Evolutionary conservation across 108 stramenopile genomes (phyloP), one percentile per base, ranked within the genome.

Genomic region (Pelagomonas calceolata): DNA sequence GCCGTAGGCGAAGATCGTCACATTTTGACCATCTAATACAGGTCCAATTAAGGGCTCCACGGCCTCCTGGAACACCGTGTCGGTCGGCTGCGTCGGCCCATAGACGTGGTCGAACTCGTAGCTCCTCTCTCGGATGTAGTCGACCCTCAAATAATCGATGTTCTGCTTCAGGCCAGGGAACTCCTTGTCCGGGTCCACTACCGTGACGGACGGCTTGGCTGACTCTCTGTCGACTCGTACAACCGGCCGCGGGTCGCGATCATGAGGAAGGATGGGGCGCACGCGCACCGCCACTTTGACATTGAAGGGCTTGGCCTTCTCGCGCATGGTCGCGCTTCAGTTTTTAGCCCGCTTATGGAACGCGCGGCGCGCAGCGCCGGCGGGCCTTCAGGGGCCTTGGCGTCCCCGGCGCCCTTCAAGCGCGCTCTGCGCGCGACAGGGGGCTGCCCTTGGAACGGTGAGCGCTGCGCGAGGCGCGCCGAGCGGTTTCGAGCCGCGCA

Each of bases 41-140:
- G 34, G 65, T 5, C 75, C 71, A 31, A 84, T 63, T 4, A 84
- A 43, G 37, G 76, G 78, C 32, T 34, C 15, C 5, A 80, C 76
- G 30, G 83, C 81, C 51, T 77, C 31, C 21, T 75, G 43, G 76
- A 79, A 84, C 9, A 84, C 80, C 7, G 31, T 9, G 4, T n/a
- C 30, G 33, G 74, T 75, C 18, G 29, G 21, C 26, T 65, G 31
- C 4, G n/a, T 75, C 3, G 73, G 74, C 4, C 77, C 78, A 65
- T 80, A 84, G 34, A 78, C 83, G 51, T 37, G 63, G 36, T 84
- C 83, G 35, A 81, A 84, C 18, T 80, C 85, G 64, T 84, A 86
- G 71, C 75, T 75, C 69, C 84, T 79, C 60, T 85, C 82, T 32
- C 79, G 39, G 4, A 67, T 39, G 26, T 80, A 69, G 60, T 81